Conservation (phyloP, 148 eudicot genomes). For the Silene uniflora region DNA sequence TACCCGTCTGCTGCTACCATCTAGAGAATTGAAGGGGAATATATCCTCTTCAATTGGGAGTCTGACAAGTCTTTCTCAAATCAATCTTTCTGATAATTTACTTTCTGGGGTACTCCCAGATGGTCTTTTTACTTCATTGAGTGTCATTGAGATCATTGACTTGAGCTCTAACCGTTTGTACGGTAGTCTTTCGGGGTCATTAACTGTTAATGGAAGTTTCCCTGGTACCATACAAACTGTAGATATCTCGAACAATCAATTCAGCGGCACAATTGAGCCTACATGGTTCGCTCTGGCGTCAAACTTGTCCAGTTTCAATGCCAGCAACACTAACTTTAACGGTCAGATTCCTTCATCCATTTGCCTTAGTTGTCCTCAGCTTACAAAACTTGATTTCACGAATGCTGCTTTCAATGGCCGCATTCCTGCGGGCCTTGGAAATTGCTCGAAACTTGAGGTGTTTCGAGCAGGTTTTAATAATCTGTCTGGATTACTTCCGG, state of each 20-base stretch:
- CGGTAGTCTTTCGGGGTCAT: slow-evolving; percentile 35
- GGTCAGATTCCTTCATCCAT: slow-evolving; percentile 53
- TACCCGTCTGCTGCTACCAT: slow-evolving; percentile 41
- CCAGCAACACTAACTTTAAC: slow-evolving; percentile 51
- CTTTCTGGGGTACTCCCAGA: slow-evolving; percentile 58
- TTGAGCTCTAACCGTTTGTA: slow-evolving; percentile 57
- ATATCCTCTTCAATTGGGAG: slow-evolving; percentile 40
- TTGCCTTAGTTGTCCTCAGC: slow-evolving; percentile 39
- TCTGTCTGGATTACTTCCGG: slow-evolving; percentile 49
- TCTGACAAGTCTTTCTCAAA: slow-evolving; percentile 46
- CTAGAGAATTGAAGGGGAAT: slow-evolving; percentile 41
- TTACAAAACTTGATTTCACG: slow-evolving; percentile 57
- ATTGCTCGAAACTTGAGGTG: slow-evolving; percentile 44
- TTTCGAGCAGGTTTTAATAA: slow-evolving; percentile 58
- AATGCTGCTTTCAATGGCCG: slow-evolving; percentile 42
- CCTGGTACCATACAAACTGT: slow-evolving; percentile 34
- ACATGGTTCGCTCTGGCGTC: slow-evolving; percentile 32
- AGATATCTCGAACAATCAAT: slow-evolving; percentile 57
- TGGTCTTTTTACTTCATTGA: slow-evolving; percentile 48
- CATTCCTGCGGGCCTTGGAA: slow-evolving; percentile 47
- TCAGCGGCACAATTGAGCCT: slow-evolving; percentile 45
- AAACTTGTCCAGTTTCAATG: slow-evolving; percentile 49
- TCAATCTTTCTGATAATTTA: slow-evolving; percentile 58
- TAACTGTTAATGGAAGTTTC: slow-evolving; percentile 28
- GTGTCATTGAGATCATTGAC: slow-evolving; percentile 44